Percentiles rank a stretch among this genome's conserved stretches.
phyloP scores from a whole-genome alignment of 1,284 basidiomycete genomes.

The Boletus austroedulis region DNA sequence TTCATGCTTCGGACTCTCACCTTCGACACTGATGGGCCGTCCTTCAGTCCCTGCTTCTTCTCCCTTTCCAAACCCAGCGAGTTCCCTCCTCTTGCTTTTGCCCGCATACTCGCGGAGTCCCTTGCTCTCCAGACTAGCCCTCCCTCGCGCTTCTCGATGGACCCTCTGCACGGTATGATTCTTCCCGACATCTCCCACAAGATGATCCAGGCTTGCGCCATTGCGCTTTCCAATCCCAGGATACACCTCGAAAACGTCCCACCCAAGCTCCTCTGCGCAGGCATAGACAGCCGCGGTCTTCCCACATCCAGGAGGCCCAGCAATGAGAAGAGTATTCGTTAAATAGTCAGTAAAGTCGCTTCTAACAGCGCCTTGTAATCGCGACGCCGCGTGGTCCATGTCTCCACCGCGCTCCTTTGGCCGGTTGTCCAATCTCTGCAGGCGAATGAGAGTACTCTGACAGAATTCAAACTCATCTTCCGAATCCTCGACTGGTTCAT shows the following conservation, averaged over 20 bases:
- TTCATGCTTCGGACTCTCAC: conserved; percentile 6
- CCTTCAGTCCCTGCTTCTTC: conserved; percentile 18
- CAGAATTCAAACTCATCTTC: conserved; percentile 36
- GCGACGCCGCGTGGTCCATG: conserved; percentile 8
- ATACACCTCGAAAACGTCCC: conserved; percentile 96
- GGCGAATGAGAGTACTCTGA: conserved; percentile 22
- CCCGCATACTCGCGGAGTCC: conserved; percentile 19
- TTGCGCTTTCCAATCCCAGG: conserved; percentile 90
- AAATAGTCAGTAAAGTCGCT: conserved; percentile 48
- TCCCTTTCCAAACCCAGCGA: not conserved
- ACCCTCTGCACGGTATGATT: conserved; percentile 74
- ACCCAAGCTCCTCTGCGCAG: conserved; percentile 89
- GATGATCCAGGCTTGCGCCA: conserved; percentile 71
- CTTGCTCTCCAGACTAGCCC: not conserved
- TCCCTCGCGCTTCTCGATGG: conserved; percentile 12
- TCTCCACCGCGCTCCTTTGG: conserved; percentile 13
- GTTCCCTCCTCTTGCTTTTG: conserved; percentile 5
- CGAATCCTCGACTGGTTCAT: conserved; percentile 37
- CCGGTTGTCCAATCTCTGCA: conserved; percentile 11
- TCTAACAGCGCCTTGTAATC: conserved; percentile 6
- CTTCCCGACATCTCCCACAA: conserved; percentile 90
- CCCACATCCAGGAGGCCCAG: conserved; percentile 82
- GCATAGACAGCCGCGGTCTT: conserved; percentile 95
- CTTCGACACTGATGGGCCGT: conserved; percentile 23
- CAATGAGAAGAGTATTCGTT: conserved; percentile 82